phyloP scores from a whole-genome alignment of 2,329 filamentous ascomycete genomes.

The Colletotrichum destructivum region DNA sequence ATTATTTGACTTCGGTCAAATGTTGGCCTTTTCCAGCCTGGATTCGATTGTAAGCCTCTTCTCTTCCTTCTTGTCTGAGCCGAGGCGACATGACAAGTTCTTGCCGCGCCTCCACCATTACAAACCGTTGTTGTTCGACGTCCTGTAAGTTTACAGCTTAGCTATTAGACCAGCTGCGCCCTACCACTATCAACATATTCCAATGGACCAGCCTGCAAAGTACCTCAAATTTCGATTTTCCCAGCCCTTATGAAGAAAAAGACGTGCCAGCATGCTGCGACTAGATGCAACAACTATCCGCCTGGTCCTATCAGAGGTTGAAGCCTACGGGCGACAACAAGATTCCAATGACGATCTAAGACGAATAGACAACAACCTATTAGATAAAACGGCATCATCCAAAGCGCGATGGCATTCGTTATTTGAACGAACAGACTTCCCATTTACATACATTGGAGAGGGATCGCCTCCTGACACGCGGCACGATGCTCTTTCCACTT shows the following conservation, averaged over 20 bases:
- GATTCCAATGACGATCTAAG: neutral
- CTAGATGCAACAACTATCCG: slow-evolving; percentile 56
- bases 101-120: neutral
- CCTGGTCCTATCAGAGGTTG: slow-evolving; percentile 56
- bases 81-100: neutral
- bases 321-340: neutral
- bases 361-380: neutral
- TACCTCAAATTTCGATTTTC: no score
- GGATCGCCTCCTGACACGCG: no score
- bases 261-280: slow-evolving; percentile 56
- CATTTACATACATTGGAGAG: neutral
- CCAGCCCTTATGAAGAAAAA: neutral
- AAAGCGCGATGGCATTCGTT: neutral
- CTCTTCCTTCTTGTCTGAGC: neutral
- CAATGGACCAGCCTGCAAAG: no score
- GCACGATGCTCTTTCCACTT: neutral
- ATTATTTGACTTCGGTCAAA: neutral
- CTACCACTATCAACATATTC: neutral
- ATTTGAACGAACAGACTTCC: neutral
- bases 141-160: neutral
- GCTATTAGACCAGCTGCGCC: neutral
- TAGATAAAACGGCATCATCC: neutral
- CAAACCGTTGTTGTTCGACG: neutral
- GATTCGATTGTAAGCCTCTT: neutral
- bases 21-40: no score